Conservation (phyloP, 23 red algal species). For the Pyropia yezoensis region DNA sequence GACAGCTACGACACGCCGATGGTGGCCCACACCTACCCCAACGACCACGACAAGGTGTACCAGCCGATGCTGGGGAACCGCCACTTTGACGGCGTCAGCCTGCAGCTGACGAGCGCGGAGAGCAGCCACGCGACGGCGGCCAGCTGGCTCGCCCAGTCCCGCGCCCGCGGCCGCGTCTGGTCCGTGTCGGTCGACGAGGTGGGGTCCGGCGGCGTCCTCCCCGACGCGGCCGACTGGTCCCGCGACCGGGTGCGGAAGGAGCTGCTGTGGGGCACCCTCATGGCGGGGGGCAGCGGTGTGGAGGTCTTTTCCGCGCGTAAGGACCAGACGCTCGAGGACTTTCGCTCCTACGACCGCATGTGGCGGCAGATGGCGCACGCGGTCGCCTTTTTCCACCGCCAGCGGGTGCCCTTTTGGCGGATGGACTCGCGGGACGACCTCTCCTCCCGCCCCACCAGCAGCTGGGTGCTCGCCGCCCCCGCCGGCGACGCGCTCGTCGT, state of each 20-base stretch:
- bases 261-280: slow-evolving; percentile 34
- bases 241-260: slow-evolving; percentile 14
- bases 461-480: too few relatives aligned
- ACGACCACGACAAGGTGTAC: slow-evolving; percentile 25
- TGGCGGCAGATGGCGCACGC: slow-evolving; percentile 38
- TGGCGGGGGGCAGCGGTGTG: slow-evolving; percentile 41
- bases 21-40: slow-evolving; percentile 41
- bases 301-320: slow-evolving; percentile 23
- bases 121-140: slow-evolving; percentile 12
- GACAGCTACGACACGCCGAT: slow-evolving; percentile 37
- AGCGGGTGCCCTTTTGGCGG: slow-evolving; percentile 27
- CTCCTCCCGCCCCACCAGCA: too few relatives aligned
- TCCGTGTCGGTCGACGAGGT: slow-evolving; percentile 43
- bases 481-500: too few relatives aligned
- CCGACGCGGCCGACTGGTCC: neutral
- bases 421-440: slow-evolving; percentile 14
- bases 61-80: slow-evolving; percentile 25
- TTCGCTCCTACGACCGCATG: slow-evolving; percentile 22
- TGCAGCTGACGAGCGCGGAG: slow-evolving; percentile 23
- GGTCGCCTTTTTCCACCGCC: slow-evolving; percentile 8
- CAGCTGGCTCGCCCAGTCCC: slow-evolving; percentile 23
- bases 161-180: slow-evolving; percentile 21
- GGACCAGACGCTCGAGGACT: slow-evolving; percentile 39
- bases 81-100: slow-evolving; percentile 8
- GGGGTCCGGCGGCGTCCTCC: slow-evolving; percentile 17